Evolutionary conservation across 495 filamentous ascomycete species (phyloP), one percentile per base, ranked within the genome.

Genomic region (Neurospora sp.): DNA sequence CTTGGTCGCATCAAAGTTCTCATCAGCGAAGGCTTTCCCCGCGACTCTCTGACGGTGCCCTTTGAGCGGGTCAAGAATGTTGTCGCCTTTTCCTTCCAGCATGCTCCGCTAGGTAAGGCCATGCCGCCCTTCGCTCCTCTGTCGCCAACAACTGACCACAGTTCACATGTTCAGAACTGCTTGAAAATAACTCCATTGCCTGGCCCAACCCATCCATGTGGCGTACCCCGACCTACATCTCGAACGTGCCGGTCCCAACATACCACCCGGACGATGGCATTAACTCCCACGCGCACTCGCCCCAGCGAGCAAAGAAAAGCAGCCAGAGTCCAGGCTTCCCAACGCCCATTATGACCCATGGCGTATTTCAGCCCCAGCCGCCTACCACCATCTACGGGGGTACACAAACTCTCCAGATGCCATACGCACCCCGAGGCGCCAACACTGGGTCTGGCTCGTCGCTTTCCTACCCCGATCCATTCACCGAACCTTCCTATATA

Each of bases 161-260:
- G 37, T 6, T 4, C 5, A 1, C n/a, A 5, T 40, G 10, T 34
- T 19, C 74, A 86, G 92, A 92, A 48, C 84, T 94, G 13, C 84
- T 96, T n/a, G 92, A 95, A 78, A 86, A 82, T 71, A 90, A 89
- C 40, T 87, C 85, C n/a, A 93, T 96, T 77, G 92, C 93, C 19
- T 96, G 92, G 92, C 93, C 93, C 3, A 94, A 93, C 80, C 85
- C 87, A 66, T 79, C 80, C 24, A 93, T 94, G 91, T 94, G 89
- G 90, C 85, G 83, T 15, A 87, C 88, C 28, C 75, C 83, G 11
- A 71, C 82, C 34, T 75, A 81, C 69, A 80, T 79, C 69, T 74
- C 80, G 11, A 74, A 78, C 11, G 77, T 82, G 74, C 79, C 84
- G 5, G 80, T 83, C 0, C 83, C 82, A 28, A 78, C 84, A 10